Evolutionary conservation across 2,329 filamentous ascomycete species (phyloP).

Genomic region (Teratosphaeriaceae sp.): DNA sequence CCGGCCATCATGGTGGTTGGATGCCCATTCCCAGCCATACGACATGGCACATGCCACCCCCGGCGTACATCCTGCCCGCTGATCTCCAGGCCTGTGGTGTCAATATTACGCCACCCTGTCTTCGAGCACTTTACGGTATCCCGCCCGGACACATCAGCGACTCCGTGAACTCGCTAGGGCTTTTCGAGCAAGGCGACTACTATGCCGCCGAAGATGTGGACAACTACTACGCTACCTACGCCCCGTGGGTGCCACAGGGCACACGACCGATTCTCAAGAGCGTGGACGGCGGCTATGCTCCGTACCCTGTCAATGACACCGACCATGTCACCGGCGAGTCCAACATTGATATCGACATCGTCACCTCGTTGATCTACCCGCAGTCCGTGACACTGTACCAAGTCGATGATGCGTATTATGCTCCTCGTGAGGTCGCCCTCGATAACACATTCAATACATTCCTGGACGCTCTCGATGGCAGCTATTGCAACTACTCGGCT

Average conservation of each 20-base stretch:
- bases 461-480: constrained; percentile 15
- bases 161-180: constrained; percentile 35
- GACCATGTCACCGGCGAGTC: constrained; percentile 12
- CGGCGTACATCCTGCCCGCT: constrained; percentile 7
- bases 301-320: constrained; percentile 21
- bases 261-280: constrained; percentile 21
- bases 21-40: too few relatives aligned
- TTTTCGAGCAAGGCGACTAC: constrained; percentile 40
- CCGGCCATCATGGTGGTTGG: background rate
- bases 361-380: constrained; percentile 15
- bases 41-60: constrained; percentile 6
- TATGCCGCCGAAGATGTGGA: constrained; percentile 39
- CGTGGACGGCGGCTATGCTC: constrained; percentile 18
- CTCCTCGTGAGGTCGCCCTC: background rate
- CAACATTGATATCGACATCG: constrained; percentile 15
- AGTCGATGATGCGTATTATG: constrained; percentile 11
- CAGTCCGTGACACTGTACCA: constrained; percentile 18
- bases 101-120: constrained; percentile 36
- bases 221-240: constrained; percentile 32
- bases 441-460: constrained; percentile 12
- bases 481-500: constrained; percentile 16
- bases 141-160: constrained; percentile 12
- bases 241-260: constrained; percentile 14
- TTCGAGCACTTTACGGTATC: constrained; percentile 38
- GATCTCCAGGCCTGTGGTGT: constrained; percentile 14